These are phyloP conservation scores for Thelonectria blattea DNA, from an alignment of 2,329 filamentous ascomycete species.

Conservation along the genomic window DNA sequence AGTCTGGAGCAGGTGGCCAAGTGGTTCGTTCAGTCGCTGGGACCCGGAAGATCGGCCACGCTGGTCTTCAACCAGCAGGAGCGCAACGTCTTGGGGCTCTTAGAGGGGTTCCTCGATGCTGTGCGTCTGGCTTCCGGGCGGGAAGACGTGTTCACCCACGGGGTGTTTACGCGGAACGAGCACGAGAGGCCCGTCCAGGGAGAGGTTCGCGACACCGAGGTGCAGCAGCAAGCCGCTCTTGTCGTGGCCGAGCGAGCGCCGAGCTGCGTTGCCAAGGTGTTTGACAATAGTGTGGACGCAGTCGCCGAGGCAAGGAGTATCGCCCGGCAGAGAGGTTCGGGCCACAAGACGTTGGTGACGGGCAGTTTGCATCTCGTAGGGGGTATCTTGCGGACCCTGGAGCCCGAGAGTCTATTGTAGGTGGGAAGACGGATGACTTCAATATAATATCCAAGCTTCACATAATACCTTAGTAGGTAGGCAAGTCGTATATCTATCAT, in stretches of 20 bases:
- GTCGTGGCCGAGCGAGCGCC: constrained; percentile 65
- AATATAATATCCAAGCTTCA: neutral
- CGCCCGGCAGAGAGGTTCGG: constrained; percentile 42
- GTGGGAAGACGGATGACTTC: neutral
- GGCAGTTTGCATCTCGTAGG: constrained; percentile 87
- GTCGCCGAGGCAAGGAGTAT: constrained; percentile 61
- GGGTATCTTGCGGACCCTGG: constrained; percentile 75
- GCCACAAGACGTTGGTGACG: constrained; percentile 72
- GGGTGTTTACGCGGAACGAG: constrained; percentile 82
- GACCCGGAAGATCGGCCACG: constrained; percentile 47
- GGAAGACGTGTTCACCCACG: constrained; percentile 67
- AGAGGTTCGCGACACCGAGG: constrained; percentile 56
- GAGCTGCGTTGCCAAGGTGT: constrained; percentile 51
- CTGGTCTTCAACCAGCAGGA: constrained; percentile 95
- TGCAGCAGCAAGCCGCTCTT: constrained; percentile 71
- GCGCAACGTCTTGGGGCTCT: constrained; percentile 72
- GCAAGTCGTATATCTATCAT: constrained; percentile 6
- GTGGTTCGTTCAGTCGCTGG: constrained; percentile 72
- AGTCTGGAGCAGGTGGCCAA: constrained; percentile 76
- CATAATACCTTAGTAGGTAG: neutral
- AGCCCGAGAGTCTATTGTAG: constrained; percentile 49
- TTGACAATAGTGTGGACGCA: constrained; percentile 75
- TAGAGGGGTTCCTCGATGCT: constrained; percentile 66
- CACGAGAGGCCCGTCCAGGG: constrained; percentile 27
- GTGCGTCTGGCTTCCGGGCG: constrained; percentile 49